A percentile compares a stretch with the other conserved stretches of the same genome.
Evolutionary conservation across 805 yeast genomes (phyloP).

Genomic region (Ogataea degrootiae): DNA sequence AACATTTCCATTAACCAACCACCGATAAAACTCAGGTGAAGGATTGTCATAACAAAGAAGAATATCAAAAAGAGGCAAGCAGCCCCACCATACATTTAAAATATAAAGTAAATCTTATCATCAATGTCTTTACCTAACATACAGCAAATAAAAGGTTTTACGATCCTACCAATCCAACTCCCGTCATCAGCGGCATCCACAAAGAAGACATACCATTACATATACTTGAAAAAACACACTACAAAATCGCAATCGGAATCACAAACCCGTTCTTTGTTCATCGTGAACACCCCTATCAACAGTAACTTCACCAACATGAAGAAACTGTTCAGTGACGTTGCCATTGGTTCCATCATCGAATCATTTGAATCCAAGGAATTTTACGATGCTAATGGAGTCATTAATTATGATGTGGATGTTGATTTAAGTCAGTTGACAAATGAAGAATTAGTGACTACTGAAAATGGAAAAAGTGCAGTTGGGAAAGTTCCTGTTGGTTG

Average conservation of each 20-base stretch:
- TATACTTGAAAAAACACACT: conserved; percentile 63
- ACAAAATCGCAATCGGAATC: conserved; percentile 37
- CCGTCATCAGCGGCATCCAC: conserved; percentile 26
- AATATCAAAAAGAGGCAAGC: background rate
- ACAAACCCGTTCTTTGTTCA: conserved; percentile 57
- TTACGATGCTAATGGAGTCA: conserved; percentile 19
- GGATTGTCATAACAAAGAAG: background rate
- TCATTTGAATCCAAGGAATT: conserved; percentile 29
- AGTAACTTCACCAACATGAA: conserved; percentile 50
- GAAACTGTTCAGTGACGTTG: conserved; percentile 51
- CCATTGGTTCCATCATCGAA: conserved; percentile 64
- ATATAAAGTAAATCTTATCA: background rate
- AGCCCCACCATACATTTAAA: too few relatives aligned
- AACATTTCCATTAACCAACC: too few relatives aligned
- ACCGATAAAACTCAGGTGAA: too few relatives aligned
- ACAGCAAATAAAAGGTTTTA: conserved; percentile 54
- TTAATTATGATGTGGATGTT: conserved; percentile 38
- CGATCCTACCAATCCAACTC: conserved; percentile 43
- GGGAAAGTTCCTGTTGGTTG: conserved; percentile 65
- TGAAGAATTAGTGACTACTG: conserved; percentile 38
- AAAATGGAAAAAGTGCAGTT: conserved; percentile 27
- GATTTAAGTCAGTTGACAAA: conserved; percentile 58
- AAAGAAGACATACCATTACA: conserved; percentile 42
- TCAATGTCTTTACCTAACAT: conserved; percentile 5
- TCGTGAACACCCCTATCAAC: conserved; percentile 70